Conservation (phyloP, 768 basidiomycete genomes). For the Hericium rajendrae region DNA sequence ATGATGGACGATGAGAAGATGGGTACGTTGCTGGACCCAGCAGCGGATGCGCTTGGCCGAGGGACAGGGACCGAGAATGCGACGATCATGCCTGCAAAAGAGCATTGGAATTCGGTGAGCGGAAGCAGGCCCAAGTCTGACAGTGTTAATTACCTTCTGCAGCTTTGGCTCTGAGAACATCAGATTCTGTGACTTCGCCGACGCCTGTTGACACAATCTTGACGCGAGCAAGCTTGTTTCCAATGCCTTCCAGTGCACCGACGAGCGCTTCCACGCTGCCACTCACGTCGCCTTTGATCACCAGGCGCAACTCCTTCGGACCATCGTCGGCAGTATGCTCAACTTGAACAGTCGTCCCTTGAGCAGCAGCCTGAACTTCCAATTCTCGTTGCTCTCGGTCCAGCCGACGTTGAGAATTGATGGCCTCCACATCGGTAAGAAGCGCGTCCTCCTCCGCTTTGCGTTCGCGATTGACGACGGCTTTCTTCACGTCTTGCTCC, state of each 20-base stretch:
- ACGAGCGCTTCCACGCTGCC: constrained; percentile 94
- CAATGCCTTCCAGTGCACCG: constrained; percentile 79
- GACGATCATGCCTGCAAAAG: constrained; percentile 57
- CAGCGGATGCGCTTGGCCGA: constrained; percentile 53
- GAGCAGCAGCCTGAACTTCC: constrained; percentile 27
- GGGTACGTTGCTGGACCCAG: constrained; percentile 56
- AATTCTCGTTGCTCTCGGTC: constrained; percentile 48
- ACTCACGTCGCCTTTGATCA: constrained; percentile 94
- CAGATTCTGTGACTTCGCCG: constrained; percentile 83
- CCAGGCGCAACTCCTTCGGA: constrained; percentile 61
- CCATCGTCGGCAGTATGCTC: constrained; percentile 23
- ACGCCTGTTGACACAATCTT: constrained; percentile 78
- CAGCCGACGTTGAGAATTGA: constrained; percentile 62
- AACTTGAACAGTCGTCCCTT: constrained; percentile 18
- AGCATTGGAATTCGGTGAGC: neutral
- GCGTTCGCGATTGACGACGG: constrained; percentile 66
- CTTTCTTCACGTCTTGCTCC: constrained; percentile 82
- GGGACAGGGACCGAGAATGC: constrained; percentile 82
- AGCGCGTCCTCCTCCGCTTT: constrained; percentile 57
- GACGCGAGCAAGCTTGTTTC: constrained; percentile 75
- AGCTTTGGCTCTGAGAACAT: constrained; percentile 84
- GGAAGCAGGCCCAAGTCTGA: neutral
- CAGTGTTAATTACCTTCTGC: constrained; percentile 50
- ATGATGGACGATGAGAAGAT: constrained; percentile 78
- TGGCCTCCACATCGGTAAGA: constrained; percentile 70